Evolutionary conservation across 148 eudicot species (phyloP), one percentile per base, ranked within the genome.

Genomic region (Chenopodium album): DNA sequence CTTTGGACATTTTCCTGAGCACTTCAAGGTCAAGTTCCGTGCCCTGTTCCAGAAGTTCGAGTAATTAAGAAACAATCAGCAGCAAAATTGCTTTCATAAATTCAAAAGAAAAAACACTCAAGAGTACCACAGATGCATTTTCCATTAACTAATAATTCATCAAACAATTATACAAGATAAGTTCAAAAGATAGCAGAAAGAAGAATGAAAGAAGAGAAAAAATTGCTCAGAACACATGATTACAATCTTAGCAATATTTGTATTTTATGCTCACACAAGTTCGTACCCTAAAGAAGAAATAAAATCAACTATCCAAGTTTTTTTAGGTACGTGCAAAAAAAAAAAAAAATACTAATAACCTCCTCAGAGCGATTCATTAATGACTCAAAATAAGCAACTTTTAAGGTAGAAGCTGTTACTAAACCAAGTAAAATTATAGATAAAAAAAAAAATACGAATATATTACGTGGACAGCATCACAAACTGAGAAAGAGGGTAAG

Each of bases 21-120:
- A 50, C 70, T 79, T 88, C 85, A 68, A 90, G 82, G 41, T 95
- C 95, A 88, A 95, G 92, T 82, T 93, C 97, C 85, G 22, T 82
- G 28, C 93, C 92, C 98, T 94, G 87, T 80, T 74, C 31, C 67
- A 83, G 19, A 73, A 59, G 19, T 31, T 47, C 29, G 23, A 78
- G 41, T 64, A 47, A 77, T 64, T 64, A 50, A 69, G 71, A 56
- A 12, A 63, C 44, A 14, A 41, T 8, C 37, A 60, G 56, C 31
- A 73, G 37, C 9, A 1, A 68, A 73, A 69, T 41, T 71, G 14
- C 34, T 17, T 8, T 7, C n/a, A 44, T 13, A n/a, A 22, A 1
- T 34, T 56, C 60, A 22, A 29, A 60, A 46, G 62, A 56, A 56
- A 52, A 52, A 52, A 12, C 16, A 16, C 17, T 52, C 56, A 9